These are phyloP conservation scores for Trichoderma virens DNA, from an alignment of 495 filamentous ascomycete species.

Conservation along the genomic window DNA sequence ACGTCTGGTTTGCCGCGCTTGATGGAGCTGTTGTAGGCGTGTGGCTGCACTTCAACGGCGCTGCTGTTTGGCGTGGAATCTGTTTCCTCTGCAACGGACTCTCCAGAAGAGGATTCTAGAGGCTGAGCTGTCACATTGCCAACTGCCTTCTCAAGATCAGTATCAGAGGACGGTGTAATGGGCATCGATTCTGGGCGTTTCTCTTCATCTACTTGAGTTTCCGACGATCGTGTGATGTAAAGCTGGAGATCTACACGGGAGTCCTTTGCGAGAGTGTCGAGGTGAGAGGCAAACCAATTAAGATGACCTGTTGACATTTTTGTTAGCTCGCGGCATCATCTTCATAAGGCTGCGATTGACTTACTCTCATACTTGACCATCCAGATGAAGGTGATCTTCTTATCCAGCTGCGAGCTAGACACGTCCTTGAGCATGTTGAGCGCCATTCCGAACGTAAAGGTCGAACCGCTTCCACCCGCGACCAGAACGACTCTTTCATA, in stretches of 20 bases:
- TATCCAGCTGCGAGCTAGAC: slow-evolving; percentile 26
- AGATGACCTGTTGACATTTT: slow-evolving; percentile 23
- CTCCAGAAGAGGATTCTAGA: background rate
- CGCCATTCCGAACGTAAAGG: slow-evolving; percentile 47
- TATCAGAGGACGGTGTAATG: background rate
- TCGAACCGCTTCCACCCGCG: slow-evolving; percentile 58
- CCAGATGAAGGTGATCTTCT: slow-evolving; percentile 51
- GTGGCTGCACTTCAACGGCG: background rate
- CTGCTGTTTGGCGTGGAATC: slow-evolving; percentile 3
- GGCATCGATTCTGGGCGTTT: background rate
- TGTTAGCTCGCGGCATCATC: background rate
- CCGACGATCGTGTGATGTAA: slow-evolving; percentile 33
- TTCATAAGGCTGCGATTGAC: slow-evolving; percentile 10
- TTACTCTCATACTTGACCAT: slow-evolving; percentile 41
- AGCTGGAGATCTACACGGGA: slow-evolving; percentile 29
- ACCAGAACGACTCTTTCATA: slow-evolving; percentile 42
- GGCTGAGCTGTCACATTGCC: background rate
- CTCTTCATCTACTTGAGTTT: background rate
- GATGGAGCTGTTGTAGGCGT: slow-evolving; percentile 18
- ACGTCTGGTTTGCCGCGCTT: slow-evolving; percentile 34
- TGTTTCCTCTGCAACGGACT: background rate
- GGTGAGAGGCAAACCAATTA: slow-evolving; percentile 45
- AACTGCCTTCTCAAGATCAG: background rate
- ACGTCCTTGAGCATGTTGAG: slow-evolving; percentile 41
- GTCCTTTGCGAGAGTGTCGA: slow-evolving; percentile 33